These are phyloP conservation scores for Ophiocytium majus DNA, from an alignment of 352 stramenopile genomes.

Conservation along the genomic window DNA sequence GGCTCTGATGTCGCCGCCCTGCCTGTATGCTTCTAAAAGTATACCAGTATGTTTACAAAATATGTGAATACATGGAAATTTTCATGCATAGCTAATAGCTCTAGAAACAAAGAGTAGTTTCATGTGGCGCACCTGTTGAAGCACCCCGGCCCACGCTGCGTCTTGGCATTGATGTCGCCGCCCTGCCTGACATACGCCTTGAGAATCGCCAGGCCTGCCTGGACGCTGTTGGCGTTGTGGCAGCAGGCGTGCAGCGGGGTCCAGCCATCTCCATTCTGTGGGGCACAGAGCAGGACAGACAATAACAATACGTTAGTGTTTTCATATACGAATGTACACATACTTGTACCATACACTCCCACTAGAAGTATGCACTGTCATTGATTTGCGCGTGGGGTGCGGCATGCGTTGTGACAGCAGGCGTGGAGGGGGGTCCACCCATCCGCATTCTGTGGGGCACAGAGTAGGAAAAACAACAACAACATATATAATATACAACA, in stretches of 20 bases:
- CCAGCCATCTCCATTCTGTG: slow-evolving; percentile 56
- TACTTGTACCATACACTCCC: too few species aligned
- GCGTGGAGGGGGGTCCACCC: slow-evolving; percentile 59
- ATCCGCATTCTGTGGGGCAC: slow-evolving; percentile 21
- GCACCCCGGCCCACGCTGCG: slow-evolving; percentile 48
- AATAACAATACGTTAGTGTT: not conserved
- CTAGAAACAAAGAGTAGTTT: too few species aligned
- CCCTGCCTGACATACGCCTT: slow-evolving; percentile 28
- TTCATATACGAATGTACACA: not conserved
- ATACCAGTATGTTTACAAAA: too few species aligned
- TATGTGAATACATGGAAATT: too few species aligned
- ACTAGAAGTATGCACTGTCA: too few species aligned
- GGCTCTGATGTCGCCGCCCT: slow-evolving; percentile 33
- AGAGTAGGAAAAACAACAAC: too few species aligned
- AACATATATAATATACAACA: not conserved
- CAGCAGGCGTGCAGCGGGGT: slow-evolving; percentile 58
- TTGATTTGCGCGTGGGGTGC: too few species aligned
- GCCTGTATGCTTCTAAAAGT: too few species aligned
- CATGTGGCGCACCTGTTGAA: slow-evolving; percentile 57
- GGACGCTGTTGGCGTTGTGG: slow-evolving; percentile 43
- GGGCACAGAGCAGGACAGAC: not conserved
- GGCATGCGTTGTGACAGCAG: slow-evolving; percentile 54
- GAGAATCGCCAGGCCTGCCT: slow-evolving; percentile 43
- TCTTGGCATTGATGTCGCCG: slow-evolving; percentile 43
- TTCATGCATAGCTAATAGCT: too few species aligned